These are phyloP conservation scores for Colletotrichum euphorbiae DNA, from an alignment of 2,329 filamentous ascomycete species.

Conservation along the genomic window DNA sequence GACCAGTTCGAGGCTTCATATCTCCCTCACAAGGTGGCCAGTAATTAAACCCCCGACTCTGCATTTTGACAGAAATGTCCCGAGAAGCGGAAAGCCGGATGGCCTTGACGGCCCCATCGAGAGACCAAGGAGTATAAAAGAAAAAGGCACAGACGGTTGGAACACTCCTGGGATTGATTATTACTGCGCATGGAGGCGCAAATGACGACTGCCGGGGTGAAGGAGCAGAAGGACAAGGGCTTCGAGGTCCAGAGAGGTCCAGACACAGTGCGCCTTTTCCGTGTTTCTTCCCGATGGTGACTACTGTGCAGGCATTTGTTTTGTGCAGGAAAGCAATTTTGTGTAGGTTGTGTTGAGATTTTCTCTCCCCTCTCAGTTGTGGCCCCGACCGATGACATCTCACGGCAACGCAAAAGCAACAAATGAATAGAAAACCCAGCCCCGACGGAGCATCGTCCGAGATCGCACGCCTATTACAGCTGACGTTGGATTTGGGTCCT, in stretches of 20 bases:
- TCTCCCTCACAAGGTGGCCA: too few relatives aligned
- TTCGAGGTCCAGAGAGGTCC: conserved; percentile 10
- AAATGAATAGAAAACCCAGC: not conserved
- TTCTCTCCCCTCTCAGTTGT: too few relatives aligned
- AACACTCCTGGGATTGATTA: conserved; percentile 33
- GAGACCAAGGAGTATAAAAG: not conserved
- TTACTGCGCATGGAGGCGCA: conserved; percentile 27
- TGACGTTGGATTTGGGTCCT: conserved; percentile 37
- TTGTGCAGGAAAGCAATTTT: not conserved
- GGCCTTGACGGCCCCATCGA: not conserved
- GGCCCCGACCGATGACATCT: not conserved
- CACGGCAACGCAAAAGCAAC: not conserved
- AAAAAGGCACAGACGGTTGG: conserved; percentile 29
- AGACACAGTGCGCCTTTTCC: conserved; percentile 28
- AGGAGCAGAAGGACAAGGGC: conserved; percentile 1
- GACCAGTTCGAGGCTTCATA: not conserved
- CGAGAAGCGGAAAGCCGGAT: not conserved
- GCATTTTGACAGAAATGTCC: not conserved
- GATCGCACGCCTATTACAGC: not conserved
- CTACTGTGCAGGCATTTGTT: not conserved
- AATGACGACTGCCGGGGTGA: conserved; percentile 34
- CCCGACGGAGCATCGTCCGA: not conserved
- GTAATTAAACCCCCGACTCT: too few relatives aligned
- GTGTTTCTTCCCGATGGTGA: too few relatives aligned
- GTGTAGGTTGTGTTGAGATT: not conserved